These are phyloP conservation scores for Apiotrichum laibachii DNA, from an alignment of 1,284 basidiomycete genomes.

Conservation along the genomic window DNA sequence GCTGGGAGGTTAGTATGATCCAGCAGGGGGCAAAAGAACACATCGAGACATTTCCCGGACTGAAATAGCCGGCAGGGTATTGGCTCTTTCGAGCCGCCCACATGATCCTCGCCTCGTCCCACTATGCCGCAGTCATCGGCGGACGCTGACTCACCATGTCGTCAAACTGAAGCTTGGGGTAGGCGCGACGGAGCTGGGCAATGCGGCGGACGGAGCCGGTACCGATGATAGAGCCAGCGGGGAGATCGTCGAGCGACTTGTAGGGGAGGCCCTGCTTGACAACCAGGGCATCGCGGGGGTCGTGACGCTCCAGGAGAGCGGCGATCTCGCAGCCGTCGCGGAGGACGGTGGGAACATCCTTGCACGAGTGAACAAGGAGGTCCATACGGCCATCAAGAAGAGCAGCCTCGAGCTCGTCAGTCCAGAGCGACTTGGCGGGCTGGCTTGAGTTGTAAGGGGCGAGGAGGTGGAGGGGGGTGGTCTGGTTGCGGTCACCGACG, in stretches of 20 bases:
- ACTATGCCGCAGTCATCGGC: not conserved
- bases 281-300: constrained; percentile 85
- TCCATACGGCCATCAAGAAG: constrained; percentile 73
- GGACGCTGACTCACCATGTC: constrained; percentile 70
- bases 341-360: constrained; percentile 88
- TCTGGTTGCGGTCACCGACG: constrained; percentile 87
- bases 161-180: constrained; percentile 75
- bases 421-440: constrained; percentile 84
- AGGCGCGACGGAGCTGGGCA: constrained; percentile 80
- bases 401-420: constrained; percentile 86
- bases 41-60: not conserved
- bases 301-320: constrained; percentile 81
- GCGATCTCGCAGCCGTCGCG: constrained; percentile 82
- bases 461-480: constrained; percentile 56
- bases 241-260: constrained; percentile 77
- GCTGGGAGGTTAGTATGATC: constrained; percentile 50
- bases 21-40: not conserved
- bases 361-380: constrained; percentile 89
- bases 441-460: constrained; percentile 38
- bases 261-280: constrained; percentile 74
- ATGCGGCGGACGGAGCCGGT: constrained; percentile 91
- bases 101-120: not conserved
- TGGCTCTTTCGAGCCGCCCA: not conserved
- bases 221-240: constrained; percentile 84
- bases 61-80: not conserved